A percentile compares a stretch with the other conserved stretches of the same genome.
phyloP scores from a whole-genome alignment of 129 eudicot species.

The Helichrysum umbraculigerum region DNA sequence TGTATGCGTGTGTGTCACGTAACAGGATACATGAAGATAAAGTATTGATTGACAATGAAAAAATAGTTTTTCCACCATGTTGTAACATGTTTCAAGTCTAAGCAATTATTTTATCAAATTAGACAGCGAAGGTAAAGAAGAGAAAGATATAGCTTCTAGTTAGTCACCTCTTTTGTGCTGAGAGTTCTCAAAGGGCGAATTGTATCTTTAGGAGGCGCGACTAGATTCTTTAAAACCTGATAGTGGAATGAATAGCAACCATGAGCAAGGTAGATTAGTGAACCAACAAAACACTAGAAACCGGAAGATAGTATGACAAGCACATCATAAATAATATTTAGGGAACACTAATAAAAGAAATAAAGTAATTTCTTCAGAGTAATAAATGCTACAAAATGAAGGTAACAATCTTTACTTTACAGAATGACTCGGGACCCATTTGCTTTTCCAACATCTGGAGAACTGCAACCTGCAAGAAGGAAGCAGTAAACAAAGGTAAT shows the following conservation, averaged over 20 bases:
- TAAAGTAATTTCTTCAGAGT: neutral
- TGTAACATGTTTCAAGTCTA: neutral
- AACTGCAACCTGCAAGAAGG: slow-evolving; percentile 67
- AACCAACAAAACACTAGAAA: neutral
- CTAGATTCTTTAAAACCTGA: slow-evolving; percentile 84
- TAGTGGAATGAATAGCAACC: slow-evolving; percentile 19
- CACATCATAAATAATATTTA: slow-evolving; percentile 4
- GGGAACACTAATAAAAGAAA: neutral
- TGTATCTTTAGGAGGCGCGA: slow-evolving; percentile 63
- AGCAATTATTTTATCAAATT: slow-evolving; percentile 13
- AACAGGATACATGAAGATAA: slow-evolving; percentile 7
- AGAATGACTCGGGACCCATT: slow-evolving; percentile 96
- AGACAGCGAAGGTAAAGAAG: neutral
- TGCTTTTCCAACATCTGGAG: slow-evolving; percentile 98
- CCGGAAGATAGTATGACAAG: slow-evolving; percentile 12
- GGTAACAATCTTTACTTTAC: slow-evolving; percentile 55
- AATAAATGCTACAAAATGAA: slow-evolving; percentile 8
- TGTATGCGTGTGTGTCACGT: slow-evolving; percentile 5
- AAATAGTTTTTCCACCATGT: slow-evolving; percentile 11
- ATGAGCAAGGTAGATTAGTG: neutral
- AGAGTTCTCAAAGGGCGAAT: slow-evolving; percentile 69
- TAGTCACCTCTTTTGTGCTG: slow-evolving; percentile 85
- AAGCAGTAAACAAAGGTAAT: slow-evolving; percentile 11
- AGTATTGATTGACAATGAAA: neutral
- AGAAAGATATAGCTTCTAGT: slow-evolving; percentile 7